Percentiles rank a stretch among this genome's conserved stretches.
phyloP scores from a whole-genome alignment of 2,329 filamentous ascomycete genomes.

The Mycosphaerelloides madeirae region DNA sequence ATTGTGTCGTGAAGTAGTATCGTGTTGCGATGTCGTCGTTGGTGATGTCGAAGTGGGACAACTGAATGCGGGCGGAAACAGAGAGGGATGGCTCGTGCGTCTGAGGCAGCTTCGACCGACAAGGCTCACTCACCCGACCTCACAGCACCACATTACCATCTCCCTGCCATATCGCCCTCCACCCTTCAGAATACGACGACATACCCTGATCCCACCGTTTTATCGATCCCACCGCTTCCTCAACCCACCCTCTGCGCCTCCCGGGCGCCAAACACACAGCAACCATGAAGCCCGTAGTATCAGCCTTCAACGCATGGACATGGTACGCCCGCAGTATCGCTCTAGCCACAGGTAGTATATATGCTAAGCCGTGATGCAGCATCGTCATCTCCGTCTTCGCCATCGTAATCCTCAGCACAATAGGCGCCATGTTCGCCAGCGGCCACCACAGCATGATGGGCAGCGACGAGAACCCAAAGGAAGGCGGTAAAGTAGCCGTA shows the following conservation, averaged over 20 bases:
- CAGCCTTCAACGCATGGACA: constrained; percentile 88
- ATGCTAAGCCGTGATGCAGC: too few species aligned
- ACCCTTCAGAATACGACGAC: neutral
- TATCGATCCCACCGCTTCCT: neutral
- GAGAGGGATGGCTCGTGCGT: too few species aligned
- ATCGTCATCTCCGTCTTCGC: constrained; percentile 63
- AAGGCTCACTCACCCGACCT: too few species aligned
- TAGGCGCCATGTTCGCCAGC: constrained; percentile 66
- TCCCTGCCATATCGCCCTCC: constrained; percentile 1
- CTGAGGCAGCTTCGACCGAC: too few species aligned
- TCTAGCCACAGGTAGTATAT: too few species aligned
- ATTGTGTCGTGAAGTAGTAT: too few species aligned
- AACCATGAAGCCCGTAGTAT: constrained; percentile 91
- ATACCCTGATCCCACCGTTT: neutral
- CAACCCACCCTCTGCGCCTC: neutral
- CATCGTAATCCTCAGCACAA: constrained; percentile 60
- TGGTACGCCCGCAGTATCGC: too few species aligned
- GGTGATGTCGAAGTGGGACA: too few species aligned
- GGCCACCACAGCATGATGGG: constrained; percentile 83
- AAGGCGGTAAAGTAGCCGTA: constrained; percentile 72
- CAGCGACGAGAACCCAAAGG: constrained; percentile 54
- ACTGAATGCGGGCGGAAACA: too few species aligned
- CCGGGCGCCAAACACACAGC: constrained; percentile 23
- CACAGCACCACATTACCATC: neutral
- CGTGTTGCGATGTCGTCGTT: too few species aligned